Evolutionary conservation across 2,329 filamentous ascomycete species (phyloP).

Genomic region (Fusarium sp.): DNA sequence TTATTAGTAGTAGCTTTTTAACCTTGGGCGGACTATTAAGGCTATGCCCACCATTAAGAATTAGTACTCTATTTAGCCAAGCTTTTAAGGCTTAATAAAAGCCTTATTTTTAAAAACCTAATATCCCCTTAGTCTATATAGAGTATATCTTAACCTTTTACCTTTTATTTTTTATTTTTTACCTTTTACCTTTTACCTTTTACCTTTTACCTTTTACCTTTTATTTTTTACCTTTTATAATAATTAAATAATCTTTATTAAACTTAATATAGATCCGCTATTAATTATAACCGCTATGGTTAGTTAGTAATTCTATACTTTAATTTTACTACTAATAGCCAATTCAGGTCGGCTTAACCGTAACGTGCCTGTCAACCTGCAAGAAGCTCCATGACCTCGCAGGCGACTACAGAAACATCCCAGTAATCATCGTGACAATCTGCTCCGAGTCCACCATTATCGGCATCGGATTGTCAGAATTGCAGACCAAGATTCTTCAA

Average conservation of each 20-base stretch:
- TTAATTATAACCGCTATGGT: slow-evolving; percentile 21
- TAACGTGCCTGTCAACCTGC: slow-evolving; percentile 6
- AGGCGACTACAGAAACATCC: not conserved
- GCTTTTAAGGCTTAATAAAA: not conserved
- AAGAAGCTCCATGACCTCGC: slow-evolving; percentile 15
- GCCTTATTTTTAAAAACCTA: not conserved
- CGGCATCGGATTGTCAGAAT: slow-evolving; percentile 12
- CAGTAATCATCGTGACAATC: slow-evolving; percentile 3
- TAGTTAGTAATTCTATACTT: not conserved
- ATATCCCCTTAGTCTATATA: not conserved
- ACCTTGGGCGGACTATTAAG: not conserved
- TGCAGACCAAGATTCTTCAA: slow-evolving; percentile 16
- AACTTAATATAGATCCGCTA: slow-evolving; percentile 6
- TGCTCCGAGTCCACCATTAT: slow-evolving; percentile 12
- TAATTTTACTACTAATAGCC: fast-evolving
- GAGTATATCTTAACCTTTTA: not conserved
- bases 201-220: no score
- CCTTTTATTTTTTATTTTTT: no score
- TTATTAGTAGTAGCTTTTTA: not conserved
- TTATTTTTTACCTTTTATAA: no score
- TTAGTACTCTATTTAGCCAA: not conserved
- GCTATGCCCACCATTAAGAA: not conserved
- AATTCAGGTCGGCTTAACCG: slow-evolving; percentile 16
- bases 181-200: not conserved
- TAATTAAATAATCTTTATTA: not conserved